These are phyloP conservation scores for Pochonia chlamydosporia DNA, from an alignment of 2,329 filamentous ascomycete species.

Conservation along the genomic window DNA sequence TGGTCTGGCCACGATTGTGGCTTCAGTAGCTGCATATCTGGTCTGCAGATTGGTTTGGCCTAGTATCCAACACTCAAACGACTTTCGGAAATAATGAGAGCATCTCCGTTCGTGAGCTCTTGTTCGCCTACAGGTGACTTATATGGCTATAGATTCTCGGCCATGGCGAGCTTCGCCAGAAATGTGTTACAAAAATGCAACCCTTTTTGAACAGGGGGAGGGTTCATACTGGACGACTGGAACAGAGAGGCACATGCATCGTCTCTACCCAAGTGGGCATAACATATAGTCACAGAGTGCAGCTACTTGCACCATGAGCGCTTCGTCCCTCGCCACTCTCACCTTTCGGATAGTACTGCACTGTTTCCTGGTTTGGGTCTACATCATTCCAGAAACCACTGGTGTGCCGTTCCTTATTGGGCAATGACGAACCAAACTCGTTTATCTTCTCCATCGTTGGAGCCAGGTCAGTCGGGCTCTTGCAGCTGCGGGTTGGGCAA, in stretches of 20 bases:
- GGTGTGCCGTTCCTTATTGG: constrained; percentile 4
- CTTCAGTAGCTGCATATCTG: constrained; percentile 3
- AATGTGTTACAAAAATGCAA: too few relatives aligned
- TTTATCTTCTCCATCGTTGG: constrained; percentile 7
- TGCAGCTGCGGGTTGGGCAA: constrained; percentile 10
- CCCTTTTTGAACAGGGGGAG: too few relatives aligned
- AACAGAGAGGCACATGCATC: neutral
- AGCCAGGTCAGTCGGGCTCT: constrained; percentile 12
- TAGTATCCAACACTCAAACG: neutral
- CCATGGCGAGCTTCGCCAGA: too few relatives aligned
- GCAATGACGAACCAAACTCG: constrained; percentile 3
- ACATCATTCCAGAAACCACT: neutral
- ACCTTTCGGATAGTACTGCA: neutral
- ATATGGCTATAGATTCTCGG: too few relatives aligned
- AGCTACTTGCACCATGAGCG: too few relatives aligned
- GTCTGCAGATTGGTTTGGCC: constrained; percentile 3
- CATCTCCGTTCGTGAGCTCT: neutral
- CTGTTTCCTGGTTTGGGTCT: neutral
- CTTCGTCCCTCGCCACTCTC: neutral
- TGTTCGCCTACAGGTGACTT: too few relatives aligned
- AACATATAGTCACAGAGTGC: too few relatives aligned
- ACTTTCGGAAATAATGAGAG: neutral
- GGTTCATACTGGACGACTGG: too few relatives aligned
- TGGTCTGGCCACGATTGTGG: constrained; percentile 4
- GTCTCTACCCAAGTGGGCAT: too few relatives aligned